Conservation (phyloP, 2,329 filamentous ascomycete species). For the Colletotrichum abscissum region DNA sequence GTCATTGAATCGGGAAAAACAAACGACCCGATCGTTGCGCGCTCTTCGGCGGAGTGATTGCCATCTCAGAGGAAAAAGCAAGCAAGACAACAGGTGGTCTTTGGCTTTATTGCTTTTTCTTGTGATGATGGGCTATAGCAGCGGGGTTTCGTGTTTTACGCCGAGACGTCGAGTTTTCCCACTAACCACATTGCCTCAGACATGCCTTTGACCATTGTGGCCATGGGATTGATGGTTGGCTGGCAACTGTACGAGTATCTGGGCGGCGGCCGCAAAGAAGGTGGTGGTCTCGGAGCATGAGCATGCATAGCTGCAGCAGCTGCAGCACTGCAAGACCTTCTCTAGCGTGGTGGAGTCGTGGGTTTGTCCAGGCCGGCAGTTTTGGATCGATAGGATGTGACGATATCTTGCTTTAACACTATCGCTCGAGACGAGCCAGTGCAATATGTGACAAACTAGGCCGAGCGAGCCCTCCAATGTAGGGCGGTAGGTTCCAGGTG, state of each 20-base stretch:
- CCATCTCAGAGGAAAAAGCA: neutral
- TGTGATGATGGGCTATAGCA: neutral
- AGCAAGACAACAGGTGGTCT: slow-evolving; percentile 16
- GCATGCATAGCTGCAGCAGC: slow-evolving; percentile 23
- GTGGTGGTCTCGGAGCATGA: slow-evolving; percentile 25
- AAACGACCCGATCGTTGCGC: slow-evolving; percentile 5
- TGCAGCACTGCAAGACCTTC: slow-evolving; percentile 12
- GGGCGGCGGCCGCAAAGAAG: slow-evolving; percentile 6
- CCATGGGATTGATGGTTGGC: slow-evolving; percentile 7
- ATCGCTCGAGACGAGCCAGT: slow-evolving; percentile 29
- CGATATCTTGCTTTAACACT: slow-evolving; percentile 36
- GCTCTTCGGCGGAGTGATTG: slow-evolving; percentile 11
- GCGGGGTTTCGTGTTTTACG: slow-evolving; percentile 22
- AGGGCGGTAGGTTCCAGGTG: slow-evolving; percentile 8
- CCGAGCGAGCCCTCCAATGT: neutral
- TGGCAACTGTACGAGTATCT: slow-evolving; percentile 5
- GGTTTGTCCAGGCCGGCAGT: slow-evolving; percentile 31
- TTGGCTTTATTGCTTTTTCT: slow-evolving; percentile 24
- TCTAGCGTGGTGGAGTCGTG: slow-evolving; percentile 31
- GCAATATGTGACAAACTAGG: slow-evolving; percentile 34
- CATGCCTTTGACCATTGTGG: slow-evolving; percentile 8
- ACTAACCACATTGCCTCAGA: slow-evolving; percentile 31
- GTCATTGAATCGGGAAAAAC: neutral
- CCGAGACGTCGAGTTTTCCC: slow-evolving; percentile 33
- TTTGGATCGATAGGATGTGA: slow-evolving; percentile 37